These are phyloP conservation scores for Coprinopsis cinerea DNA, from an alignment of 768 basidiomycete genomes.

Conservation along the genomic window DNA sequence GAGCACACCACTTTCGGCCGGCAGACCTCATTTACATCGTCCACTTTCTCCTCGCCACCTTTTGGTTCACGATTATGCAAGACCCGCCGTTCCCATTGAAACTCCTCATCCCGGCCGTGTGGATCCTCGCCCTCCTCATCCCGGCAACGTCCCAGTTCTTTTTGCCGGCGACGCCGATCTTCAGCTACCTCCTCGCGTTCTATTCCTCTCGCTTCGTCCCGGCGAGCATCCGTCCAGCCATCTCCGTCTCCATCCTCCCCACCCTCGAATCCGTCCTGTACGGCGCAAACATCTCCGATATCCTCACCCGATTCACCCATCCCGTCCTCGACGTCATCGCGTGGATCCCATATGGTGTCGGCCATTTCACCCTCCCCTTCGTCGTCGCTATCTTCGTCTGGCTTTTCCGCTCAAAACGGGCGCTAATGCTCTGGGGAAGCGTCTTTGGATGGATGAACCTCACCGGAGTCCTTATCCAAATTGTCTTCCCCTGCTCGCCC, in stretches of 20 bases:
- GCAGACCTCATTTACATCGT: conserved; percentile 61
- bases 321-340: conserved; percentile 88
- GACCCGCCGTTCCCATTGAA: conserved; percentile 67
- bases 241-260: conserved; percentile 89
- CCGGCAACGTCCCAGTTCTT: conserved; percentile 91
- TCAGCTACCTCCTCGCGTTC: conserved; percentile 81
- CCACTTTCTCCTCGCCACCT: conserved; percentile 53
- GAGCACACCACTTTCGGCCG: conserved; percentile 47
- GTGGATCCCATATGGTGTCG: conserved; percentile 96
- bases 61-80: conserved; percentile 73
- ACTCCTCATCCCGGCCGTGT: conserved; percentile 70
- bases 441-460: conserved; percentile 94
- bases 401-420: conserved; percentile 80
- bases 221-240: conserved; percentile 62
- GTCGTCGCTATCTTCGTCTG: conserved; percentile 81
- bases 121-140: conserved; percentile 61
- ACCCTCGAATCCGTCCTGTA: conserved; percentile 93
- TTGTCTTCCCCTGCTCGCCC: conserved; percentile 86
- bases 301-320: conserved; percentile 92
- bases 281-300: conserved; percentile 96
- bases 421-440: conserved; percentile 77
- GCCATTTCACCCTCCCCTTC: conserved; percentile 86
- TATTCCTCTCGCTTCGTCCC: conserved; percentile 88
- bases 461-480: conserved; percentile 80
- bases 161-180: conserved; percentile 79